Evolutionary conservation across 2,329 filamentous ascomycete genomes (phyloP).

Genomic region (Pseudogymnoascus sp.): DNA sequence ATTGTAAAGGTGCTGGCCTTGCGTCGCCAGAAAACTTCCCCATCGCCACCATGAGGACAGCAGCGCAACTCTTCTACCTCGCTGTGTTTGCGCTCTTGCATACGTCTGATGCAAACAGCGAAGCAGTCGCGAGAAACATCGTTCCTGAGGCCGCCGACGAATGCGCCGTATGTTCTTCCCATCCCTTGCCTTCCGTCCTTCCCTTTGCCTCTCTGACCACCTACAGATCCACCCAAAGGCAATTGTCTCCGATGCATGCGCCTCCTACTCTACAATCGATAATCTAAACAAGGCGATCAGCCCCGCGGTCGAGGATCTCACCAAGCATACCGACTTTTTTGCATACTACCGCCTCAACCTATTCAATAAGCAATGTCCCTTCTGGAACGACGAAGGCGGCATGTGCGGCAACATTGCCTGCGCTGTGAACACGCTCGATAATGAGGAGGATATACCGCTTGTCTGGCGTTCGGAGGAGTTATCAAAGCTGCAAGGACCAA

Average conservation of each 20-base stretch:
- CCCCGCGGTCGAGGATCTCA: constrained; percentile 72
- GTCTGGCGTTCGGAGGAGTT: constrained; percentile 90
- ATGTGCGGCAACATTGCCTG: constrained; percentile 97
- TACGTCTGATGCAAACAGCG: constrained; percentile 35
- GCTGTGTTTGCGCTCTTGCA: constrained; percentile 52
- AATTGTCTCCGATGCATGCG: constrained; percentile 90
- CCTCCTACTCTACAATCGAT: constrained; percentile 87
- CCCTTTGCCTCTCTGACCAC: constrained; percentile 18
- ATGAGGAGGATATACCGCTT: constrained; percentile 85
- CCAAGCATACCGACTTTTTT: constrained; percentile 89
- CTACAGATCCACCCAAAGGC: constrained; percentile 75
- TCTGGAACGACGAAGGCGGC: constrained; percentile 88
- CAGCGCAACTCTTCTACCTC: constrained; percentile 50
- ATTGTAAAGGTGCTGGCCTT: background rate
- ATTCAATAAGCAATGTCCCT: constrained; percentile 89
- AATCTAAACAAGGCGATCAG: constrained; percentile 68
- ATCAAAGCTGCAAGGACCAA: constrained; percentile 84
- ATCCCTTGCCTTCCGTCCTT: constrained; percentile 28
- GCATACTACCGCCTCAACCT: constrained; percentile 94
- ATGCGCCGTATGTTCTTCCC: constrained; percentile 31
- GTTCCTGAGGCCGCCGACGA: constrained; percentile 25
- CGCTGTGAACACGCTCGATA: constrained; percentile 88
- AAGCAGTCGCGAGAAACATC: constrained; percentile 14
- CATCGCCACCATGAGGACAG: constrained; percentile 39
- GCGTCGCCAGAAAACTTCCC: background rate